Conservation (phyloP, 495 filamentous ascomycete species). For the Neurospora sp. region DNA sequence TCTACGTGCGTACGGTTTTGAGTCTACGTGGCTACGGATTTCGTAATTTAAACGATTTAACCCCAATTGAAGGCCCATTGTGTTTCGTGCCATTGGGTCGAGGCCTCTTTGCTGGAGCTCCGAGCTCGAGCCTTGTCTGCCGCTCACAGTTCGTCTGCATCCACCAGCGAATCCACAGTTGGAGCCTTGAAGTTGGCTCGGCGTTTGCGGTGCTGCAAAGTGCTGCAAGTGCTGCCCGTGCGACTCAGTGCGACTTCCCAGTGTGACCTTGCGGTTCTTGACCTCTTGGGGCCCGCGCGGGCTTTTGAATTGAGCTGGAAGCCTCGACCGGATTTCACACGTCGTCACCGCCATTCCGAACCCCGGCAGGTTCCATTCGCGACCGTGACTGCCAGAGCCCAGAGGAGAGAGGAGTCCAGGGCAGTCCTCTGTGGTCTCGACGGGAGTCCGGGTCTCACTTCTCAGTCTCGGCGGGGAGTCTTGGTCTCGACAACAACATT, state of each 20-base stretch:
- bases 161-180: neutral
- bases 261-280: neutral
- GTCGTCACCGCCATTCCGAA: slow-evolving; percentile 30
- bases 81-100: neutral
- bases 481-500: neutral
- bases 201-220: neutral
- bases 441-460: neutral
- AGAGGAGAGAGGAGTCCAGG: neutral
- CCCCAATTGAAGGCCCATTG: neutral
- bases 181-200: neutral
- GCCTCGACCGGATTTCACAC: slow-evolving; percentile 7
- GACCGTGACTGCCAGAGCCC: slow-evolving; percentile 10
- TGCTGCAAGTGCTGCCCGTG: neutral
- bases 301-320: neutral
- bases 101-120: neutral
- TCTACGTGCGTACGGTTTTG: too few relatives aligned
- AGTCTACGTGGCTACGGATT: too few relatives aligned
- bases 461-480: neutral
- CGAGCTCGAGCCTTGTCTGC: neutral
- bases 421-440: neutral
- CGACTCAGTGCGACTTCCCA: neutral
- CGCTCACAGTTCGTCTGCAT: neutral
- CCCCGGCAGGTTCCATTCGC: neutral
- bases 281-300: neutral
- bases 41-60: neutral